Evolutionary conservation across 2,329 filamentous ascomycete species (phyloP).

Genomic region (Verticillium isaacii): DNA sequence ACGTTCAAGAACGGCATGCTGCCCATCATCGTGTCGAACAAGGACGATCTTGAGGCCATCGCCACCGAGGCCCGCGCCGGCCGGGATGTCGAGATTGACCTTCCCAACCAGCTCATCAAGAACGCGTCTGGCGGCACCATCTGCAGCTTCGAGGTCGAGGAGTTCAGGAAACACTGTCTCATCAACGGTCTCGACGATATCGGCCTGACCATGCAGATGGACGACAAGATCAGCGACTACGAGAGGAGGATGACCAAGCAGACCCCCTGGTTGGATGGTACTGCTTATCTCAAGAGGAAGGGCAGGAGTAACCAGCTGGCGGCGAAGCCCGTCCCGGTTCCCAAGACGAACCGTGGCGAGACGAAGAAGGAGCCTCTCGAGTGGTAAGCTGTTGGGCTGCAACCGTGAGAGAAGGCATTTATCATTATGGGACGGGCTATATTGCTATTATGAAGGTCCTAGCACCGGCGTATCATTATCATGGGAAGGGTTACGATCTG

Average conservation of each 20-base stretch:
- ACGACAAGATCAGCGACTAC: slow-evolving; percentile 80
- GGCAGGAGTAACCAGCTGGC: slow-evolving; percentile 50
- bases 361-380: slow-evolving; percentile 81
- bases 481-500: neutral
- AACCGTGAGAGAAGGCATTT: slow-evolving; percentile 1
- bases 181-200: slow-evolving; percentile 95
- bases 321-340: slow-evolving; percentile 63
- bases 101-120: slow-evolving; percentile 79
- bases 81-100: slow-evolving; percentile 82
- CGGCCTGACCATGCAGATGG: slow-evolving; percentile 86
- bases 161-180: slow-evolving; percentile 91
- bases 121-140: slow-evolving; percentile 69
- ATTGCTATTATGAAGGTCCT: neutral
- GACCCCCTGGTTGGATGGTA: slow-evolving; percentile 90
- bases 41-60: slow-evolving; percentile 62
- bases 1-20: slow-evolving; percentile 99
- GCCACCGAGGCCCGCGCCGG: slow-evolving; percentile 74
- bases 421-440: slow-evolving; percentile 6
- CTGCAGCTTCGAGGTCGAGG: slow-evolving; percentile 79
- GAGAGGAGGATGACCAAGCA: slow-evolving; percentile 71
- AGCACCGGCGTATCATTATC: neutral
- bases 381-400: slow-evolving; percentile 53
- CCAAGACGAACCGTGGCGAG: slow-evolving; percentile 85
- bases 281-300: slow-evolving; percentile 66
- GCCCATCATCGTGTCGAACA: slow-evolving; percentile 70